A percentile compares a stretch with the other conserved stretches of the same genome.
Conservation (phyloP, 1,284 basidiomycete genomes). For the Rhizoctonia solani region DNA sequence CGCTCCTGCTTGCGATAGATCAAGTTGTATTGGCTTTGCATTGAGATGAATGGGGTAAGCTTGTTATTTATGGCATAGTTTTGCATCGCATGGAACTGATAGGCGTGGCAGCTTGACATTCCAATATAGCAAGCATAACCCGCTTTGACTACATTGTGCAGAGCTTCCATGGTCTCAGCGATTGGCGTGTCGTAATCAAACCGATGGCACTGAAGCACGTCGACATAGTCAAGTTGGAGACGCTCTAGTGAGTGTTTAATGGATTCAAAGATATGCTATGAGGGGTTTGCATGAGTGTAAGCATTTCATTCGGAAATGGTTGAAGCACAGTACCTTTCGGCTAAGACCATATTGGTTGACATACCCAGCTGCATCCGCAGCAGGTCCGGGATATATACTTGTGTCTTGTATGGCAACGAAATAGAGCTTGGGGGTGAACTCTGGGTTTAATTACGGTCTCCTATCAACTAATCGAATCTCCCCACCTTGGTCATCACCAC, state of each 20-base stretch:
- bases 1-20: conserved; percentile 44
- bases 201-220: conserved; percentile 48
- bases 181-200: conserved; percentile 50
- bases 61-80: conserved; percentile 48
- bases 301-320: not conserved
- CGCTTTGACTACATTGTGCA: conserved; percentile 50
- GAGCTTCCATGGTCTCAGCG: conserved; percentile 51
- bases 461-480: conserved; percentile 31
- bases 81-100: conserved; percentile 43
- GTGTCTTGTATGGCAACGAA: not conserved
- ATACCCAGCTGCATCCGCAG: conserved; percentile 40
- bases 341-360: too few species aligned
- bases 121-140: conserved; percentile 53
- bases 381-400: not conserved
- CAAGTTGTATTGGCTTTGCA: conserved; percentile 48
- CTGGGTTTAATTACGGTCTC: conserved; percentile 27
- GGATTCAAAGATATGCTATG: conserved; percentile 41
- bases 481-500: conserved; percentile 42
- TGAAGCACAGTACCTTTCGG: conserved; percentile 43
- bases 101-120: conserved; percentile 43
- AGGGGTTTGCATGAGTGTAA: not conserved
- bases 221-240: too few species aligned
- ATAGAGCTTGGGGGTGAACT: conserved; percentile 34
- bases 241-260: not conserved
- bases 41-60: conserved; percentile 50